These are phyloP conservation scores for Akebia trifoliata DNA, from an alignment of 164 flowering plant genomes.

Conservation along the genomic window DNA sequence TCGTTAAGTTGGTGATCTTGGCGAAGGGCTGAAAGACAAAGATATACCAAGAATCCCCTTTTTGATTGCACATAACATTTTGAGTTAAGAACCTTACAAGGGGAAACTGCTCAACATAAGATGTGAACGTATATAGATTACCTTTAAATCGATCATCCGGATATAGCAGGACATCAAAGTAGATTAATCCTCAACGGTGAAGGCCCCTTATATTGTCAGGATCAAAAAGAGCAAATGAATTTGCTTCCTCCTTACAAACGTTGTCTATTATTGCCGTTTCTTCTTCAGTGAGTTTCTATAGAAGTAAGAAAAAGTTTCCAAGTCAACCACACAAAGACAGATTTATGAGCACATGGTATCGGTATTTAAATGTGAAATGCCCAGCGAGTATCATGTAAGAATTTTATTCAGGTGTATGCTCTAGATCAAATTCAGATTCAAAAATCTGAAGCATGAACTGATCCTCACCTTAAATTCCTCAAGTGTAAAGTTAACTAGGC, in stretches of 20 bases:
- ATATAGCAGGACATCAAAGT: conserved; percentile 95
- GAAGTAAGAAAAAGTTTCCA: background rate
- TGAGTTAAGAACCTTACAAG: conserved; percentile 8
- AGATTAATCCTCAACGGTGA: conserved; percentile 72
- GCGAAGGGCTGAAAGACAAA: no score
- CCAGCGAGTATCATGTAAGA: background rate
- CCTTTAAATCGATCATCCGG: conserved; percentile 97
- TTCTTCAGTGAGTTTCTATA: conserved; percentile 93
- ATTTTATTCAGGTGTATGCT: no score
- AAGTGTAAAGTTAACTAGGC: conserved; percentile 94
- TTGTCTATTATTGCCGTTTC: conserved; percentile 94
- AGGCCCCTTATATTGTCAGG: conserved; percentile 77
- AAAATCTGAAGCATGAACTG: background rate
- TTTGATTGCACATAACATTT: no score
- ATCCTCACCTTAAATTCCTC: conserved; percentile 89
- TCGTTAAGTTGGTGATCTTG: background rate
- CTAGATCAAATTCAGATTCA: conserved; percentile 1
- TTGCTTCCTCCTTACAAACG: conserved; percentile 97
- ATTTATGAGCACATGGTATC: conserved; percentile 5
- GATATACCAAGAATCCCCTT: no score
- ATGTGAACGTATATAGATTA: conserved; percentile 19
- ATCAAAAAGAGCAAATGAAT: conserved; percentile 85
- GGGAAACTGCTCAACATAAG: background rate
- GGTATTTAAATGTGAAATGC: background rate
- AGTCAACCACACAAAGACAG: conserved; percentile 1